phyloP scores from a whole-genome alignment of 2,329 filamentous ascomycete species.

The Teratosphaeria zuluensis region DNA sequence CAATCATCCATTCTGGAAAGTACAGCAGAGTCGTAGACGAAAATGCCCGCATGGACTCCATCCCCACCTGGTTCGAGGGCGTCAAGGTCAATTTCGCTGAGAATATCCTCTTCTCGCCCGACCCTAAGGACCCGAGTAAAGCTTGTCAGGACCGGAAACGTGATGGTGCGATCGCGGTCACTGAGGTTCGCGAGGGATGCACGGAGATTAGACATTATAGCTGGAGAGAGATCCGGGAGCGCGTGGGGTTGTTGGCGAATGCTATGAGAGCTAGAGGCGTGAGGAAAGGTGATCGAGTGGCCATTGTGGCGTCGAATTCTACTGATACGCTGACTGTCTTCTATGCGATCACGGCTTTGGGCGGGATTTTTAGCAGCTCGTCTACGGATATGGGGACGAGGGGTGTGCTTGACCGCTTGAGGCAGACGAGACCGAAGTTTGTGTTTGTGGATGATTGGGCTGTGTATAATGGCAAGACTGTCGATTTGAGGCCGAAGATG shows the following conservation, averaged over 20 bases:
- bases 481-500: constrained; percentile 67
- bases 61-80: constrained; percentile 71
- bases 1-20: constrained; percentile 54
- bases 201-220: constrained; percentile 45
- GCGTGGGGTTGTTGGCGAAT: constrained; percentile 51
- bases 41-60: constrained; percentile 54
- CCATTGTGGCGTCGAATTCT: constrained; percentile 65
- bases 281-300: constrained; percentile 61
- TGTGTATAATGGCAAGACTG: constrained; percentile 67
- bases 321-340: constrained; percentile 65
- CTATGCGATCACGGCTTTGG: constrained; percentile 59
- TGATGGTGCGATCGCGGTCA: constrained; percentile 59
- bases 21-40: constrained; percentile 53
- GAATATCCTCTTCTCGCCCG: constrained; percentile 59
- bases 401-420: constrained; percentile 63
- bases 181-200: constrained; percentile 61
- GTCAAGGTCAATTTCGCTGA: constrained; percentile 68
- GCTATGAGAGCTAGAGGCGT: constrained; percentile 61
- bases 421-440: constrained; percentile 66
- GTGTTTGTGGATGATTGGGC: constrained; percentile 78
- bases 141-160: constrained; percentile 55
- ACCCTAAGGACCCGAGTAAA: constrained; percentile 33
- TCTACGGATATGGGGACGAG: constrained; percentile 78
- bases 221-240: constrained; percentile 55
- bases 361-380: constrained; percentile 64